phyloP scores from a whole-genome alignment of 192 early-diverging fungal genomes.

The Thamnidium elegans region DNA sequence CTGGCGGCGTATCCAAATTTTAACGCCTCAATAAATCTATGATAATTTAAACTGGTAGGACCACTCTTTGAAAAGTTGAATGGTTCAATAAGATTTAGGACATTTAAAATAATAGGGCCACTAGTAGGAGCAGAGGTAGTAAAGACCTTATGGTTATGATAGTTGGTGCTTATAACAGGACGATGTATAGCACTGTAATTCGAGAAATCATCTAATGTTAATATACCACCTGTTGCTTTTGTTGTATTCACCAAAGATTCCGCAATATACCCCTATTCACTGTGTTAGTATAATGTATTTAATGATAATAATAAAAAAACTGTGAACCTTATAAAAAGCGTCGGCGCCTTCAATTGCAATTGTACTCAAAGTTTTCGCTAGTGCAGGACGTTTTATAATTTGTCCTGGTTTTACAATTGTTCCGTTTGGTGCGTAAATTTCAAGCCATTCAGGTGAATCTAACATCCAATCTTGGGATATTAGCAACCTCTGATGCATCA shows the following conservation, averaged over 20 bases:
- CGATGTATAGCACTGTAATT: slow-evolving; percentile 63
- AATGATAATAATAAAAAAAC: slow-evolving; percentile 39
- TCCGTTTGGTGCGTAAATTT: slow-evolving; percentile 71
- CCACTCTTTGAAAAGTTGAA: slow-evolving; percentile 63
- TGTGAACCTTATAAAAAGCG: slow-evolving; percentile 42
- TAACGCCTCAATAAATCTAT: slow-evolving; percentile 83
- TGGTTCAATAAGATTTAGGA: slow-evolving; percentile 85
- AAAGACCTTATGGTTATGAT: slow-evolving; percentile 73
- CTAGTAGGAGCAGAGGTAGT: slow-evolving; percentile 75
- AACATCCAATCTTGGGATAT: slow-evolving; percentile 36
- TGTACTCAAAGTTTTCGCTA: slow-evolving; percentile 60
- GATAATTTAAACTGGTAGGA: slow-evolving; percentile 60
- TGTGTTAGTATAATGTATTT: no score
- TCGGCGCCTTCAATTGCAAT: slow-evolving; percentile 61
- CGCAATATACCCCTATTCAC: slow-evolving; percentile 54
- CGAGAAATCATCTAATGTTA: slow-evolving; percentile 71
- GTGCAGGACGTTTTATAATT: slow-evolving; percentile 48
- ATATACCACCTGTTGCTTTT: slow-evolving; percentile 65
- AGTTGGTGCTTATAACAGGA: slow-evolving; percentile 61
- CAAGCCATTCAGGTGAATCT: slow-evolving; percentile 40
- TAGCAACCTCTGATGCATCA: slow-evolving; percentile 30
- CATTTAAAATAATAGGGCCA: slow-evolving; percentile 77
- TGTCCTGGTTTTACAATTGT: slow-evolving; percentile 63
- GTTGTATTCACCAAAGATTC: slow-evolving; percentile 61
- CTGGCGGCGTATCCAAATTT: slow-evolving; percentile 85